A percentile compares a stretch with the other conserved stretches of the same genome.
phyloP scores from a whole-genome alignment of 352 stramenopile genomes.

The Elongisporangium prolatum region DNA sequence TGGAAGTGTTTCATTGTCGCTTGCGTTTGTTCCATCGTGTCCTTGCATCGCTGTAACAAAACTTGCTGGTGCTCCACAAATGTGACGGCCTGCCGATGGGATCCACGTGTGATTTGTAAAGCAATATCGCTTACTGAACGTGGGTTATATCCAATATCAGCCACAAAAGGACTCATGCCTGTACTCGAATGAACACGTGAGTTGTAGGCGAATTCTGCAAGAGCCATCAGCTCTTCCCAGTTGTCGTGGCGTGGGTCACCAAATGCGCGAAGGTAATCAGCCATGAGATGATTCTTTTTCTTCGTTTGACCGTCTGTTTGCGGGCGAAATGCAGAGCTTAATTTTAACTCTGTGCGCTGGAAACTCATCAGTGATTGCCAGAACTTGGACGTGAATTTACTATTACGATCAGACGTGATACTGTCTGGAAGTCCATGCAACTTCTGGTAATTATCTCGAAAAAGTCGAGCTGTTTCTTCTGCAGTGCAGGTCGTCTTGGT shows the following conservation, averaged over 20 bases:
- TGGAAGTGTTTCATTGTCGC: too few relatives aligned
- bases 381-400: conserved; percentile 15
- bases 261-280: conserved; percentile 11
- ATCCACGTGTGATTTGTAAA: neutral
- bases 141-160: conserved; percentile 7
- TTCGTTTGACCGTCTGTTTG: conserved; percentile 16
- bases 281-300: conserved; percentile 13
- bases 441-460: conserved; percentile 5
- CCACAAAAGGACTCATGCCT: conserved; percentile 8
- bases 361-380: conserved; percentile 9
- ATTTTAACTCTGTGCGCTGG: conserved; percentile 8
- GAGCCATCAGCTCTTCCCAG: conserved; percentile 2
- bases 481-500: neutral
- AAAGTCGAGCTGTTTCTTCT: conserved; percentile 10
- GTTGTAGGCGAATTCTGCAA: conserved; percentile 13
- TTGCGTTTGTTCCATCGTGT: too few relatives aligned
- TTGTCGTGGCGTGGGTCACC: conserved; percentile 3
- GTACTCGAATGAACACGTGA: conserved; percentile 6
- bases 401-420: conserved; percentile 14
- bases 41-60: neutral
- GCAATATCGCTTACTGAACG: conserved; percentile 6
- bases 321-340: conserved; percentile 8
- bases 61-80: conserved; percentile 6
- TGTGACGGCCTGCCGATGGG: neutral
- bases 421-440: conserved; percentile 5